Base-by-base conservation (phyloP, 108 stramenopile genomes). In the Chaetoceros muelleri region DNA sequence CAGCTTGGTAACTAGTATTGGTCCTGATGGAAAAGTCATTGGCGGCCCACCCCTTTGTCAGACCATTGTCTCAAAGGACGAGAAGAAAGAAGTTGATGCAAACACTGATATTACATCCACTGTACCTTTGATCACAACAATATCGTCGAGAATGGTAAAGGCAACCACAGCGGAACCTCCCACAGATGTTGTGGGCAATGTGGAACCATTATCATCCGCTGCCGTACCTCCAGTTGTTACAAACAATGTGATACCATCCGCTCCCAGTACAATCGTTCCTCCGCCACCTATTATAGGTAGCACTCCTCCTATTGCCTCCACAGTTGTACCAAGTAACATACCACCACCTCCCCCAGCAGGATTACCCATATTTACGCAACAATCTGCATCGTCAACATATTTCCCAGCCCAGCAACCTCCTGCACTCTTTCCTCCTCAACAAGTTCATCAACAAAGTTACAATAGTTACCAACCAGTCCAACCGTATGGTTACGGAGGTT, bases 401-500 rank as follows among this genome's bases (percentile, higher is more conserved):
- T 56, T 34, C 30, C 40, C 56, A 24, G 64, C 73, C 50, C 64
- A 62, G 3, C 60, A 60, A 44, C 72, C 68, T 54, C 58, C 54
- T 2, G n/a, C 52, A 25, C 30, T 29, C 7, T 57, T 58, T 30
- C 63, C 28, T 1, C 40, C 56, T 28, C 67, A 64, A 55, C 70
- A 58, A 40, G 59, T 45, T 10, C 58, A 65, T 28, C 50, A 45
- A 24, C 52, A 55, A 8, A 54, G 24, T 8, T 60, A 57, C 20
- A 58, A 57, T 22, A 58, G 66, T 21, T 55, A 66, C 20, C 69
- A 72, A 49, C 79, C 53, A 26, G 71, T 65, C 52, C 62, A 24
- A 44, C 61, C 29, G 40, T 53, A 24, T 1, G 66, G 19, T 16
- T 46, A 45, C 19, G 60, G 72, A 30, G 45, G 56, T 28, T 31